Base-by-base conservation (phyloP, 805 yeast species). In the Metschnikowia proteae region DNA sequence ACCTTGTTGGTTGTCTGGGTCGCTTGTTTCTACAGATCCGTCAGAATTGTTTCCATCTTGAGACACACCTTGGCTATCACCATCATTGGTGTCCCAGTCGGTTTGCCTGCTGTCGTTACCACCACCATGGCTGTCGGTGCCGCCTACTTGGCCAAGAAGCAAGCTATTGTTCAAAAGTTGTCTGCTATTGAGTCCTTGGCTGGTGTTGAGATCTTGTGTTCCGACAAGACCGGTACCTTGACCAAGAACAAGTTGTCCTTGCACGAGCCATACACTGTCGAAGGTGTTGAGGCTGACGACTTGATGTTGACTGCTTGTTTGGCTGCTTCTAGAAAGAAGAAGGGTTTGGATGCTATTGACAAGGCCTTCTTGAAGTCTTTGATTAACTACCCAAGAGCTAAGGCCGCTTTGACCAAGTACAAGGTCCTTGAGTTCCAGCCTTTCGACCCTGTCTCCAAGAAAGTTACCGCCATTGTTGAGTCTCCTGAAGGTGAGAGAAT, bases 111-210 rank as follows among this genome's bases (percentile, higher is more conserved):
- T 71, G 97, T 90, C 68, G 96, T 89, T 61, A 90, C 97, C 80
- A 90, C 96, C 65, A 90, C 97, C 72, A 89, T 90, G 97, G 97
- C 97, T 74, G 97, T 91, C 75, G 97, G 97, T 84, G 97, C 97
- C 73, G 96, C 97, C 69, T 88, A 90, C 86, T 80, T 90, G 68
- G 97, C 97, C 65, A 88, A 89, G 83, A 90, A 89, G 77, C 88
- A 88, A 77, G 97, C 97, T 62, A 90, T 90, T 80, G 97, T 90
- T 65, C 97, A 90, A 77, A 90, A 90, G 73, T 81, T 90, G 67
- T 87, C 96, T 72, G 97, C 97, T 60, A 90, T 90, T 77, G 97
- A 90, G 78, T 90, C 96, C 56, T 79, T 90, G 63, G 97, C 96
- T 60, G 96, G 96, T 84, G 97, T 90, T 67, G 96, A 91, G 78